A percentile compares a stretch with the other conserved stretches of the same genome.
These are phyloP conservation scores for Hypericum perforatum DNA, from an alignment of 345 rosid species.

Conservation along the genomic window DNA sequence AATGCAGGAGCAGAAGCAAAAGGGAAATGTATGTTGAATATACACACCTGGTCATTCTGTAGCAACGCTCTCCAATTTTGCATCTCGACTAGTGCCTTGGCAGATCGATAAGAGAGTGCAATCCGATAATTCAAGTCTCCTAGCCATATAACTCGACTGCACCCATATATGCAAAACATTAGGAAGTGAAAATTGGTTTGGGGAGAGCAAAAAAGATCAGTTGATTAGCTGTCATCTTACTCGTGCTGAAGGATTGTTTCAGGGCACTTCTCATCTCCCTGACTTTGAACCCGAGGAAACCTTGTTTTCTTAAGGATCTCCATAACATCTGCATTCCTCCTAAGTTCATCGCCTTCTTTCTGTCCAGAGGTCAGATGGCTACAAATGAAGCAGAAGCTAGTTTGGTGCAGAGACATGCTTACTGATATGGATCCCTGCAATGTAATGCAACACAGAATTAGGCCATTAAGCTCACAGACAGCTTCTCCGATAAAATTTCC, in stretches of 20 bases:
- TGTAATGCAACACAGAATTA: constrained; percentile 9
- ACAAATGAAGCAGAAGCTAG: constrained; percentile 91
- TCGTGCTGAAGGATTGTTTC: constrained; percentile 92
- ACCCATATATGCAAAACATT: constrained; percentile 10
- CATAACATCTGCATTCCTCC: constrained; percentile 92
- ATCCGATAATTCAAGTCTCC: constrained; percentile 97
- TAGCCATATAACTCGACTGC: constrained; percentile 92
- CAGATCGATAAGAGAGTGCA: constrained; percentile 87
- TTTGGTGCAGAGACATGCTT: constrained; percentile 87
- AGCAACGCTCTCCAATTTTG: constrained; percentile 96
- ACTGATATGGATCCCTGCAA: constrained; percentile 92
- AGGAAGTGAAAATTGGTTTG: neutral
- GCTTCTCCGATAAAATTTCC: constrained; percentile 4
- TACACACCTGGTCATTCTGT: constrained; percentile 83
- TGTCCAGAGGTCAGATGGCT: constrained; percentile 95
- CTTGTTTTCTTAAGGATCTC: constrained; percentile 91
- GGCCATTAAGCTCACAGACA: neutral
- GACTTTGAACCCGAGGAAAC: constrained; percentile 64
- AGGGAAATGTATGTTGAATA: neutral
- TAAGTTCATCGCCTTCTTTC: constrained; percentile 86
- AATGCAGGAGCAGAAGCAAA: neutral
- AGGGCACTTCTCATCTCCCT: constrained; percentile 62
- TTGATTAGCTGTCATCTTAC: constrained; percentile 38
- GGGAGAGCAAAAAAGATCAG: no score
- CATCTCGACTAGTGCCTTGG: constrained; percentile 98